phyloP scores from a whole-genome alignment of 306 rosid species.

The Mucuna pruriens region DNA sequence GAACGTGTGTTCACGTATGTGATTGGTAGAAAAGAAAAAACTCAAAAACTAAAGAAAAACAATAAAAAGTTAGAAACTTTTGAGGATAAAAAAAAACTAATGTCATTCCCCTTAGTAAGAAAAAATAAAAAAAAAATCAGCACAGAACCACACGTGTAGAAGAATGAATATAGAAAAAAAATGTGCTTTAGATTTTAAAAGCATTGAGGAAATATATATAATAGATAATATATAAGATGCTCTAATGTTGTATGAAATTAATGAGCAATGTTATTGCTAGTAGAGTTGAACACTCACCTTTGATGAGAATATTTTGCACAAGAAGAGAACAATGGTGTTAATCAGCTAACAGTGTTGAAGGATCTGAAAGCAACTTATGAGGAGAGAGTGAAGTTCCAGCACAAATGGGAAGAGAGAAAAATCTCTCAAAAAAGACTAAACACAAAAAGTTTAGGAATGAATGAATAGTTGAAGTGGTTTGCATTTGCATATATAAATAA shows the following conservation, averaged over 20 bases:
- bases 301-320: conserved; percentile 24
- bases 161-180: not conserved
- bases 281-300: conserved; percentile 41
- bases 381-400: not conserved
- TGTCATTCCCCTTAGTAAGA: not conserved
- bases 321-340: conserved; percentile 25
- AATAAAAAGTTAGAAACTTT: conserved; percentile 12
- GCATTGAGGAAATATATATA: not conserved
- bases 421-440: not conserved
- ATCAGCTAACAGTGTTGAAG: conserved; percentile 30
- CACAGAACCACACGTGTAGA: not conserved
- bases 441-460: conserved; percentile 11
- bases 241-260: not conserved
- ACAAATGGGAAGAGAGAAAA: conserved; percentile 14
- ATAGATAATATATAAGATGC: too few relatives aligned
- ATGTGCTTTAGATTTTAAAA: not conserved
- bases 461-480: not conserved
- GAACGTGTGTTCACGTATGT: conserved; percentile 29
- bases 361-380: conserved; percentile 38
- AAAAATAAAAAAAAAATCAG: not conserved
- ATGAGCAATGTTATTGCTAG: not conserved
- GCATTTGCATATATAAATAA: not conserved
- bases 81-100: not conserved
- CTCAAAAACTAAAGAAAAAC: conserved; percentile 18
- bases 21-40: conserved; percentile 28